Evolutionary conservation across 2,329 filamentous ascomycete genomes (phyloP).

Genomic region (Curvularia eragrostidis): DNA sequence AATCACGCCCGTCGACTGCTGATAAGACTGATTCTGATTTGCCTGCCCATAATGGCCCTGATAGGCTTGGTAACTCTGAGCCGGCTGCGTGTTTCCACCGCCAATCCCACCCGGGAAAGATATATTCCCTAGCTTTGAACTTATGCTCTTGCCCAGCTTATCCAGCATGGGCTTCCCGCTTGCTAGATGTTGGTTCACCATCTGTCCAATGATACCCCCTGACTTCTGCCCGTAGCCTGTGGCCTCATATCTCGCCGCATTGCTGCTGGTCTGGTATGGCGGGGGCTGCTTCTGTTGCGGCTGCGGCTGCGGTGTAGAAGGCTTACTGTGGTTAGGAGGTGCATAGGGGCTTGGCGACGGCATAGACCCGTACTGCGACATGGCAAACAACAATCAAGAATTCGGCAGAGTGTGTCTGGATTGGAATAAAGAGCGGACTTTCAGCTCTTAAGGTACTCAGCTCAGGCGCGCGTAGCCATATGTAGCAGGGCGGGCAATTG

Average conservation of each 20-base stretch:
- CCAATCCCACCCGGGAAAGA: background rate
- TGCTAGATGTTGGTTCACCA: constrained; percentile 41
- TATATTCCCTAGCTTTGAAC: constrained; percentile 41
- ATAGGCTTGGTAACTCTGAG: constrained; percentile 43
- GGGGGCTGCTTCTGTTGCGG: constrained; percentile 26
- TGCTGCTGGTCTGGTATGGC: constrained; percentile 20
- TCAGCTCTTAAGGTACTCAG: constrained; percentile 3
- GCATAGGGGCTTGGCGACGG: background rate
- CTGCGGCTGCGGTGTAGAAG: constrained; percentile 16
- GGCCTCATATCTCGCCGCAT: constrained; percentile 23
- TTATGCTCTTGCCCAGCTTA: constrained; percentile 47
- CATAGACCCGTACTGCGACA: constrained; percentile 42
- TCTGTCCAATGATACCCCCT: constrained; percentile 36
- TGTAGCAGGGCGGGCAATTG: constrained; percentile 6
- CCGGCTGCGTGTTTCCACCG: constrained; percentile 38
- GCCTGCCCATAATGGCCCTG: constrained; percentile 38
- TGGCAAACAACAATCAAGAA: constrained; percentile 8
- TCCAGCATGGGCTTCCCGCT: constrained; percentile 47
- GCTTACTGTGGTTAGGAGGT: background rate
- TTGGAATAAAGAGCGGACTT: background rate
- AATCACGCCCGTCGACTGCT: constrained; percentile 24
- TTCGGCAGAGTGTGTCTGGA: background rate
- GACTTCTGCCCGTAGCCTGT: constrained; percentile 28
- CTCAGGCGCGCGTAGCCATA: constrained; percentile 9
- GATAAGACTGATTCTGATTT: constrained; percentile 23